Evolutionary conservation across 805 yeast species (phyloP).

Genomic region (Lachancea dasiensis): DNA sequence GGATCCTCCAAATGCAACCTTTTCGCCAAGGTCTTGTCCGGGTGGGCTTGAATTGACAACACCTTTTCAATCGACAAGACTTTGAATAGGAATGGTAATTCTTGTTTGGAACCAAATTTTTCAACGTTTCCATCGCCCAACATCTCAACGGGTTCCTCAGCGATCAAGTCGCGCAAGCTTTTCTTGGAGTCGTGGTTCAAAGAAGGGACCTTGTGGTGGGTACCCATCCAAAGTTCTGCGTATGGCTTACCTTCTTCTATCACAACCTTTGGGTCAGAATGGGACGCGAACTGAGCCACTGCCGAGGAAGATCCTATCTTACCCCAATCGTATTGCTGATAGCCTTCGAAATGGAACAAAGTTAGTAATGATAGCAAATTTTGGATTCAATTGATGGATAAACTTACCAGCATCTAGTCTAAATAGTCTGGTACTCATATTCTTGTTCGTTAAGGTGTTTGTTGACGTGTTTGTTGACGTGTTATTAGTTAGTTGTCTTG

Average conservation of each 20-base stretch:
- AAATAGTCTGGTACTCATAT: conserved; percentile 33
- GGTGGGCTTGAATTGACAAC: conserved; percentile 94
- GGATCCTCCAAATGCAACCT: conserved; percentile 79
- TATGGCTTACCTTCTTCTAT: conserved; percentile 79
- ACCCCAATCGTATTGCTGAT: conserved; percentile 83
- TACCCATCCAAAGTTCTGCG: conserved; percentile 99
- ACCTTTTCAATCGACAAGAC: conserved; percentile 91
- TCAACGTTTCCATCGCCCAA: conserved; percentile 54
- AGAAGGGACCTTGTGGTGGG: conserved; percentile 90
- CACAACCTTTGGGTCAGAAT: conserved; percentile 53
- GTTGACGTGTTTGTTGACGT: conserved; percentile 4
- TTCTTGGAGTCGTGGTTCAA: conserved; percentile 47
- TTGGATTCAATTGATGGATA: not conserved
- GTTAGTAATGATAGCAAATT: not conserved
- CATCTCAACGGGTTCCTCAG: conserved; percentile 48
- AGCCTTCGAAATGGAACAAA: conserved; percentile 36
- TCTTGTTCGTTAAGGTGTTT: conserved; percentile 3
- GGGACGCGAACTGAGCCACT: conserved; percentile 81
- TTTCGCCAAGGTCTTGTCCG: conserved; percentile 80
- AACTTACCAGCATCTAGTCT: conserved; percentile 38
- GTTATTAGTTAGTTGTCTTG: not conserved
- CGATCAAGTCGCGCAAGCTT: conserved; percentile 61
- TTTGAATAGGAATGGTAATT: conserved; percentile 88
- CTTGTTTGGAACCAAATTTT: conserved; percentile 63
- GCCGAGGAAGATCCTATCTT: conserved; percentile 79